These are phyloP conservation scores for Leucocoprinus birnbaumii DNA, from an alignment of 768 basidiomycete species.

Conservation along the genomic window DNA sequence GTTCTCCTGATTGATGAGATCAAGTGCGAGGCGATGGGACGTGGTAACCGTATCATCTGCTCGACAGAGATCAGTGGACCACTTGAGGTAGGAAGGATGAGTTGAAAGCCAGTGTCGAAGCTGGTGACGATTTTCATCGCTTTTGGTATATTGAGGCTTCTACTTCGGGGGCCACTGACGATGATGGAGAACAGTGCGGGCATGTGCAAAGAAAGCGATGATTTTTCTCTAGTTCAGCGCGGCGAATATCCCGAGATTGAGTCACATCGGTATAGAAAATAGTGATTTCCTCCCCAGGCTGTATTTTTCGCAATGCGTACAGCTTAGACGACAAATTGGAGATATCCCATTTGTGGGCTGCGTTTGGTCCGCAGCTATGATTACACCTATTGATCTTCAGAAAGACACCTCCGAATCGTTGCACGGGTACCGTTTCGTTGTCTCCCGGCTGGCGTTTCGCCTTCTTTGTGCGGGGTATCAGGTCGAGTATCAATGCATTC, in stretches of 20 bases:
- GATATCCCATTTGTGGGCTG: constrained; percentile 38
- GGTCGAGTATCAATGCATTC: constrained; percentile 36
- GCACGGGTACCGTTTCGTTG: constrained; percentile 9
- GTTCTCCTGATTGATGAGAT: constrained; percentile 37
- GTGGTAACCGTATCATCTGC: constrained; percentile 36
- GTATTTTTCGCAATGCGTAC: constrained; percentile 37
- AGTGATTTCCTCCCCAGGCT: constrained; percentile 37
- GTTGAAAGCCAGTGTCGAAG: constrained; percentile 33
- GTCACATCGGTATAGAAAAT: no score
- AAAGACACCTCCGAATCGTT: constrained; percentile 40
- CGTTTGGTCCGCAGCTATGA: constrained; percentile 47
- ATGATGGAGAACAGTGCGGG: no score
- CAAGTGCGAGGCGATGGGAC: constrained; percentile 34
- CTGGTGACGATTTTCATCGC: constrained; percentile 29
- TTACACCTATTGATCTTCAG: constrained; percentile 40
- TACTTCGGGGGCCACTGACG: no score
- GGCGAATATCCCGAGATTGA: no score
- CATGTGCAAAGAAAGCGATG: no score
- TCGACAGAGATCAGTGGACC: constrained; percentile 38
- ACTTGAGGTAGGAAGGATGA: constrained; percentile 35
- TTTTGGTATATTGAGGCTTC: no score
- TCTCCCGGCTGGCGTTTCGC: constrained; percentile 17
- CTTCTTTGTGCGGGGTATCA: constrained; percentile 21
- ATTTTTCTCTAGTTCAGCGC: no score
- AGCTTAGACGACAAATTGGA: constrained; percentile 34